Percentiles rank a stretch among this genome's conserved stretches.
phyloP scores from a whole-genome alignment of 495 filamentous ascomycete genomes.

The Astrocystis sublimbata region DNA sequence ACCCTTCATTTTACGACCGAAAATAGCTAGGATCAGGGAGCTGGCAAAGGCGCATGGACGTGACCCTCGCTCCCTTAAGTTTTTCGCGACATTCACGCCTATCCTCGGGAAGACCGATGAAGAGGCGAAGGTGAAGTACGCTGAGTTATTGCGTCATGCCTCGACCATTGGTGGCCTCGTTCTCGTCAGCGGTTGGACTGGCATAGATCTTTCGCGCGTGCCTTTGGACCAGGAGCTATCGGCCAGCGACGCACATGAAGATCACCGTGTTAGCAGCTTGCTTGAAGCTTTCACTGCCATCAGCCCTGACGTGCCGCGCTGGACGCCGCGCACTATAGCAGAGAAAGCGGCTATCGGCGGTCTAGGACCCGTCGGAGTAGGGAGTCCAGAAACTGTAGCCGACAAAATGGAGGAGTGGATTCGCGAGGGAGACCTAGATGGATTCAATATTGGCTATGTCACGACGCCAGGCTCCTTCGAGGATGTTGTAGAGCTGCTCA shows the following conservation, averaged over 20 bases:
- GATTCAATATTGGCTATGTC: slow-evolving; percentile 57
- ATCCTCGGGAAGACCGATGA: slow-evolving; percentile 59
- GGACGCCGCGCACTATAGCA: slow-evolving; percentile 57
- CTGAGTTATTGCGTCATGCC: slow-evolving; percentile 52
- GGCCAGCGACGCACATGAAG: slow-evolving; percentile 53
- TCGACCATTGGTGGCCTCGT: slow-evolving; percentile 59
- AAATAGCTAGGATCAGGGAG: slow-evolving; percentile 57
- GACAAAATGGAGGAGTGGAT: slow-evolving; percentile 64
- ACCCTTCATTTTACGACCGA: slow-evolving; percentile 49
- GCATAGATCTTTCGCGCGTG: slow-evolving; percentile 60
- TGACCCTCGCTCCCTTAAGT: slow-evolving; percentile 52
- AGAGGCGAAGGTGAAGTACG: slow-evolving; percentile 56
- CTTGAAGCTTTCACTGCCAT: slow-evolving; percentile 54
- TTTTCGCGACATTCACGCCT: slow-evolving; percentile 60
- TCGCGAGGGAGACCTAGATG: slow-evolving; percentile 62
- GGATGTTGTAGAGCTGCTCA: slow-evolving; percentile 47
- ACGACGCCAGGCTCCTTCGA: slow-evolving; percentile 48
- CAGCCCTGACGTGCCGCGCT: slow-evolving; percentile 50
- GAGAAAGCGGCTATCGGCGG: slow-evolving; percentile 60
- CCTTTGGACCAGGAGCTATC: slow-evolving; percentile 59
- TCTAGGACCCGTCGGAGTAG: slow-evolving; percentile 53
- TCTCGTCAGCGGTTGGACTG: slow-evolving; percentile 62
- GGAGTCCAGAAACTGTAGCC: slow-evolving; percentile 58
- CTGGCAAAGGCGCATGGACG: slow-evolving; percentile 48
- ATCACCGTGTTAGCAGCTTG: slow-evolving; percentile 52